Evolutionary conservation across 2,329 filamentous ascomycete genomes (phyloP), one percentile per base, ranked within the genome.

Genomic region (Fusarium nematophilum): DNA sequence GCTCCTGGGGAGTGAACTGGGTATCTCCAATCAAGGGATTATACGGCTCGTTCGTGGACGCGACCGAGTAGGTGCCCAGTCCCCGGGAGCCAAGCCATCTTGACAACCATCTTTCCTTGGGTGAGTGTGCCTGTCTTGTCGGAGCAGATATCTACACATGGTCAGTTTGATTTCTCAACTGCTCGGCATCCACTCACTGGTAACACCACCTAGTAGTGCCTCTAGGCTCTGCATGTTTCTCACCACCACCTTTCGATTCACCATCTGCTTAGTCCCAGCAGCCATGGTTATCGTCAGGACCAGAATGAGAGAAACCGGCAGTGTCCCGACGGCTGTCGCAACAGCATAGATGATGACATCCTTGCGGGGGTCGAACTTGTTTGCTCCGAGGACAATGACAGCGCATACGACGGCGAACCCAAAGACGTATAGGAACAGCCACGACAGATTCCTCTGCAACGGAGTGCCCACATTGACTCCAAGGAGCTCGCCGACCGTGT

Each of bases 361-460:
- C 30, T 71, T 70, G 7, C 69, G 60, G 6, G 72, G 53, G 26
- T 68, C 39, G 62, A 74, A 76, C 67, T 40, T 42, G 38, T 66
- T 66, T 15, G 63, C 63, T 8, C 44, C 53, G 4, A 68, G 14
- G 2, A 61, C 65, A 5, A 67, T 55, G 26, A 67, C 57, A 18
- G 65, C 65, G 23, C 65, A 67, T 9, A 67, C 43, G 2, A 67
- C 23, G 1, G 66, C 64, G 3, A 64, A 59, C 3, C 55, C 55
- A 6, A 69, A 67, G 4, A 91, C 81, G 3, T 86, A 75, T 15
- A 90, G 81, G 21, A 89, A 89, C 46, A 91, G 81, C 67, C 87
- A 86, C 60, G 85, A 87, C 31, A 91, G 76, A 67, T 88, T 90
- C 53, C 84, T 83, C 70, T 90, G 87, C 26, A 91, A 75, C 0